phyloP scores from a whole-genome alignment of 768 basidiomycete species.

The Lactarius evosmus region DNA sequence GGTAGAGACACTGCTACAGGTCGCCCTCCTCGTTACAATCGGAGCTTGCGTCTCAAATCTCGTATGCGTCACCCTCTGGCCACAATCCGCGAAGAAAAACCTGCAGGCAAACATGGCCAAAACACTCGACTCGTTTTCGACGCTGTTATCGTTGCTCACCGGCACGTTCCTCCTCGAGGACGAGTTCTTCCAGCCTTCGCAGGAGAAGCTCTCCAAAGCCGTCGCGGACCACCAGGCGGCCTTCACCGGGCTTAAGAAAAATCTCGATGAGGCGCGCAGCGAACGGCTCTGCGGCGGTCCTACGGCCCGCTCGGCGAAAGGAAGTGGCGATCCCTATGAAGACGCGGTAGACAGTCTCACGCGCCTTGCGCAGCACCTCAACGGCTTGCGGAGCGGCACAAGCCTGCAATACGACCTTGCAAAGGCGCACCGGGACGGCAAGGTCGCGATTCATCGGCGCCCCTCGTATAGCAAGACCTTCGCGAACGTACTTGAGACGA shows the following conservation, averaged over 20 bases:
- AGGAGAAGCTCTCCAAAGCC: constrained; percentile 70
- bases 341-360: constrained; percentile 86
- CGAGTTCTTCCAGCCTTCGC: constrained; percentile 51
- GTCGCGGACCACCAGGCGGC: constrained; percentile 83
- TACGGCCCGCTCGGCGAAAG: neutral
- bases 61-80: constrained; percentile 84
- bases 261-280: constrained; percentile 79
- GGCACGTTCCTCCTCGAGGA: constrained; percentile 82
- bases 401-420: constrained; percentile 80
- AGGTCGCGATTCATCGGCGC: constrained; percentile 36
- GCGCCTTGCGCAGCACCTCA: constrained; percentile 89
- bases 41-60: constrained; percentile 79
- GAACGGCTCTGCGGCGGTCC: constrained; percentile 58
- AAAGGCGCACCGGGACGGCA: constrained; percentile 52
- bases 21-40: constrained; percentile 70
- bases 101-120: constrained; percentile 83
- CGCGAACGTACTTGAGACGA: constrained; percentile 2
- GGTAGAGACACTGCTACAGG: constrained; percentile 65
- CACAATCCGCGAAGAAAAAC: constrained; percentile 74
- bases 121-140: constrained; percentile 85
- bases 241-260: constrained; percentile 87
- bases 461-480: neutral
- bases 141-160: constrained; percentile 77
- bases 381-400: constrained; percentile 81
- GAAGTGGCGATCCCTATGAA: constrained; percentile 62